These are phyloP conservation scores for Draba incana DNA, from an alignment of 345 rosid genomes.

Conservation along the genomic window DNA sequence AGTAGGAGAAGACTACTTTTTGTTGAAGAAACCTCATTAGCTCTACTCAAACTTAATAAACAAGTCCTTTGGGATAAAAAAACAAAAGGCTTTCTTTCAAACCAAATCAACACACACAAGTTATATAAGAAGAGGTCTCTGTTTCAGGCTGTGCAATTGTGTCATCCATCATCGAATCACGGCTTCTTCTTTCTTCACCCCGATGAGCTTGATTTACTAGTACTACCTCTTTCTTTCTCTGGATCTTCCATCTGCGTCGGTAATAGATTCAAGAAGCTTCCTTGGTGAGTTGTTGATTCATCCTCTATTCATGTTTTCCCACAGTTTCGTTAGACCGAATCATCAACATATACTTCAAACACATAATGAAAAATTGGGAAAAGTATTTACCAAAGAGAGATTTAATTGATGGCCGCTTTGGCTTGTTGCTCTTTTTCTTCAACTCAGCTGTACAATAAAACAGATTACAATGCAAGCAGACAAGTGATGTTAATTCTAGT, in stretches of 20 bases:
- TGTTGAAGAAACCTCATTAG: constrained; percentile 27
- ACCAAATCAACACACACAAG: constrained; percentile 34
- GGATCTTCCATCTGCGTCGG: constrained; percentile 66
- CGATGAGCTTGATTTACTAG: constrained; percentile 39
- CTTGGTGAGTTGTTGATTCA: constrained; percentile 58
- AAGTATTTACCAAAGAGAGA: constrained; percentile 83
- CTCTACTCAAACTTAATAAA: constrained; percentile 25
- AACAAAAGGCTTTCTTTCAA: constrained; percentile 36
- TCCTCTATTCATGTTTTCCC: constrained; percentile 57
- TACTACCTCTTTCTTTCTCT: constrained; percentile 45
- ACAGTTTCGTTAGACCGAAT: constrained; percentile 11
- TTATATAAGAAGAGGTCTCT: constrained; percentile 29
- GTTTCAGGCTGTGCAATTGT: constrained; percentile 36
- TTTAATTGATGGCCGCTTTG: constrained; percentile 92
- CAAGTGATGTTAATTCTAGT: not conserved
- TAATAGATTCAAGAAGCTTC: constrained; percentile 81
- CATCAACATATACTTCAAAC: not conserved
- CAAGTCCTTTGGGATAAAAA: constrained; percentile 2
- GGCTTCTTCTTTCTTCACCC: constrained; percentile 17
- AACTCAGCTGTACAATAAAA: constrained; percentile 62
- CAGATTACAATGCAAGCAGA: constrained; percentile 15
- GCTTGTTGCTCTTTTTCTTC: constrained; percentile 88
- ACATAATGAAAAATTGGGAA: not conserved
- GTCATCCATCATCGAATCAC: constrained; percentile 16
- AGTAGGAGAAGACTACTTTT: constrained; percentile 18